Percentiles rank a stretch among this genome's conserved stretches.
These are phyloP conservation scores for Amanita subjunquillea DNA, from an alignment of 768 basidiomycete species.

Conservation along the genomic window DNA sequence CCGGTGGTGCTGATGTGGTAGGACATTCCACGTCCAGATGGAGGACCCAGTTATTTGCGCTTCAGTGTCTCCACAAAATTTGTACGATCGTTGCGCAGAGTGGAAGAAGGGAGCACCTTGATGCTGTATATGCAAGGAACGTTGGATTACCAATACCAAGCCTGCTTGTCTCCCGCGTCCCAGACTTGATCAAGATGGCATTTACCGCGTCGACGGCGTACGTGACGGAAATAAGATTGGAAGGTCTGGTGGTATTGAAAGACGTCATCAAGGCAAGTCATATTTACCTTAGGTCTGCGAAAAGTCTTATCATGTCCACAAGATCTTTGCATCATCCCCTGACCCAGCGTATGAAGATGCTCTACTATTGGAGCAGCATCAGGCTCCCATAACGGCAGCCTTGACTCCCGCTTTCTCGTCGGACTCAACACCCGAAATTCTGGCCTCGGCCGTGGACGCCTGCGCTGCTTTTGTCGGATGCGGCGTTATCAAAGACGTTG, in stretches of 20 bases:
- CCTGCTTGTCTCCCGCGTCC: slow-evolving; percentile 75
- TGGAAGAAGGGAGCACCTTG: slow-evolving; percentile 75
- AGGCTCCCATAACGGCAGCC: slow-evolving; percentile 96
- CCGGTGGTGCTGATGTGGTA: slow-evolving; percentile 6
- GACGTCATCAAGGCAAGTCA: slow-evolving; percentile 81
- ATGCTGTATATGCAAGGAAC: slow-evolving; percentile 58
- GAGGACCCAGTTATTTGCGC: slow-evolving; percentile 92
- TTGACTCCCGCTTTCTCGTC: slow-evolving; percentile 93
- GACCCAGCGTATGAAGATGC: slow-evolving; percentile 92
- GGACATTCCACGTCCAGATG: slow-evolving; percentile 65
- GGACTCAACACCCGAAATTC: slow-evolving; percentile 91
- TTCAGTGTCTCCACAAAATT: slow-evolving; percentile 87
- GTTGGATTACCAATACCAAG: slow-evolving; percentile 43
- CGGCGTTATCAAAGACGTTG: slow-evolving; percentile 85
- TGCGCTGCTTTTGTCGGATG: slow-evolving; percentile 95
- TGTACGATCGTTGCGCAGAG: slow-evolving; percentile 65
- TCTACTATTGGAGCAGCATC: slow-evolving; percentile 89
- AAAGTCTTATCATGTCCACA: slow-evolving; percentile 4
- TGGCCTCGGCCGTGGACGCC: slow-evolving; percentile 85
- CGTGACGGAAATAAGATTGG: slow-evolving; percentile 89
- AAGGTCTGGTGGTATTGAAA: slow-evolving; percentile 79
- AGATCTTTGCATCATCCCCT: slow-evolving; percentile 81
- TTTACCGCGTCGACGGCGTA: slow-evolving; percentile 96
- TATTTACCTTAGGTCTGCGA: background rate
- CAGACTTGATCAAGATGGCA: slow-evolving; percentile 94